Evolutionary conservation across 2,329 filamentous ascomycete species (phyloP).

Genomic region (Sphaerulina populicola): DNA sequence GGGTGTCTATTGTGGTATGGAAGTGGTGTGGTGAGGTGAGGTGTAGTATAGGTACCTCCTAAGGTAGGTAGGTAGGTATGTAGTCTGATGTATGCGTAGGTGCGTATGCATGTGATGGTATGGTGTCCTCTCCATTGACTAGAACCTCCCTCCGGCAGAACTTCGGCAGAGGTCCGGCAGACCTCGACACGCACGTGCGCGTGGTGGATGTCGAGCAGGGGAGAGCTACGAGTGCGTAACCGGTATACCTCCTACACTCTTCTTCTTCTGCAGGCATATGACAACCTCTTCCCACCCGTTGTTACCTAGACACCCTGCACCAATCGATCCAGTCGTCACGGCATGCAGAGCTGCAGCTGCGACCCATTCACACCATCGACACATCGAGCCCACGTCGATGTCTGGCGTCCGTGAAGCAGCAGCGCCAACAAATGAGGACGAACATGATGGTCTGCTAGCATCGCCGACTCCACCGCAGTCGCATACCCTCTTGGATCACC

Average conservation of each 20-base stretch:
- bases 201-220: too few species aligned
- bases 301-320: not conserved
- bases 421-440: conserved; percentile 14
- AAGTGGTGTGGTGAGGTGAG: too few species aligned
- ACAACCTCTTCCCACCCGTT: not conserved
- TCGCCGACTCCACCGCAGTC: conserved; percentile 9
- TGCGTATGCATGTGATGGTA: too few species aligned
- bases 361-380: not conserved
- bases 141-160: too few species aligned
- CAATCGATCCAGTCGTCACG: not conserved
- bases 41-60: too few species aligned
- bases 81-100: too few species aligned
- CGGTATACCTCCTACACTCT: too few species aligned
- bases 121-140: not conserved
- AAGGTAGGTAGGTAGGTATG: too few species aligned
- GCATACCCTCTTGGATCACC: conserved; percentile 11
- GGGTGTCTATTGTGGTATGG: not conserved
- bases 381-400: conserved; percentile 20
- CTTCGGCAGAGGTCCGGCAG: too few species aligned
- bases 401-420: conserved; percentile 19
- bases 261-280: not conserved
- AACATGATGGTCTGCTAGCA: conserved; percentile 20
- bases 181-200: too few species aligned
- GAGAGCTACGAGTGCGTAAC: not conserved
- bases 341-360: conserved; percentile 2